These are phyloP conservation scores for Suillus discolor DNA, from an alignment of 768 basidiomycete species.

Conservation along the genomic window DNA sequence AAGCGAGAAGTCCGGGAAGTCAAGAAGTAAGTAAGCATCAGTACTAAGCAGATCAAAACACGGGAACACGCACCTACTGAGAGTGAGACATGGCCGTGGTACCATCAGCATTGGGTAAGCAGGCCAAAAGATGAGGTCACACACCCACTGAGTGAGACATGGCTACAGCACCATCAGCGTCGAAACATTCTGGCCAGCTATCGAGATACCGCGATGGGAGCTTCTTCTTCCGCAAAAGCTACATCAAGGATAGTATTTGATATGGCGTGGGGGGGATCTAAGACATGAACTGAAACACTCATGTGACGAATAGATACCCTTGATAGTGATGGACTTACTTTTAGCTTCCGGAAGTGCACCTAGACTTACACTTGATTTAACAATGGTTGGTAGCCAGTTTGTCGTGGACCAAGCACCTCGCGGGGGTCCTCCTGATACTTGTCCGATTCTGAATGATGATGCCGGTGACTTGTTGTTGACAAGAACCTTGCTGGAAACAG, in stretches of 20 bases:
- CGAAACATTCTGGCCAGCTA: too few relatives aligned
- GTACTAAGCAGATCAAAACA: too few relatives aligned
- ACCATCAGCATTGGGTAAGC: too few relatives aligned
- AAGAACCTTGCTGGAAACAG: constrained; percentile 32
- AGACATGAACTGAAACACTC: constrained; percentile 13
- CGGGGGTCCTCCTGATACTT: constrained; percentile 41
- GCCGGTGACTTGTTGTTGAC: constrained; percentile 38
- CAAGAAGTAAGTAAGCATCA: too few relatives aligned
- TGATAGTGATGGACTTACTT: constrained; percentile 16
- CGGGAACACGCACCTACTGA: too few relatives aligned
- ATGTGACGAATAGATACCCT: not conserved
- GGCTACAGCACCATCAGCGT: too few relatives aligned
- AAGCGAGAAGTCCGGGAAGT: too few relatives aligned
- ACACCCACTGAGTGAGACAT: too few relatives aligned
- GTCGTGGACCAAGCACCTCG: constrained; percentile 45
- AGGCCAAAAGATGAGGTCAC: too few relatives aligned
- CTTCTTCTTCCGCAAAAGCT: constrained; percentile 12
- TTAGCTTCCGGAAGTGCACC: constrained; percentile 26
- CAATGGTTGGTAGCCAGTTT: constrained; percentile 50
- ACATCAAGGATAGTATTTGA: constrained; percentile 22
- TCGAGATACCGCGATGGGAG: constrained; percentile 3
- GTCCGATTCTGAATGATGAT: constrained; percentile 46
- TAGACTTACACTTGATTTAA: constrained; percentile 34
- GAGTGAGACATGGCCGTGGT: too few relatives aligned
- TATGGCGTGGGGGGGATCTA: constrained; percentile 24